Evolutionary conservation across 2,329 filamentous ascomycete genomes (phyloP).

Genomic region (Xylaria sp.): DNA sequence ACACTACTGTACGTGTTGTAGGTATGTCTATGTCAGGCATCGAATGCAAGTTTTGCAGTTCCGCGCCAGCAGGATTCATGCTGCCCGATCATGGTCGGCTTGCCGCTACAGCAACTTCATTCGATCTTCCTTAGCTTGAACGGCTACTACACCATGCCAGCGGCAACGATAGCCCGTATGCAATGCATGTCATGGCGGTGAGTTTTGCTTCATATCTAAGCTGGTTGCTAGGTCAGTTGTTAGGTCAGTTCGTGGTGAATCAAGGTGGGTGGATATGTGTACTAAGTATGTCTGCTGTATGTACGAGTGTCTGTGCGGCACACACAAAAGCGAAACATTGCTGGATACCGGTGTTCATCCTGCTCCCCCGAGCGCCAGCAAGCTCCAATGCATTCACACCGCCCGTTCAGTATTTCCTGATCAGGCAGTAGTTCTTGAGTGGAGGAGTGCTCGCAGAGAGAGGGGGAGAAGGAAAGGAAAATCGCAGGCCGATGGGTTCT

Average conservation of each 20-base stretch:
- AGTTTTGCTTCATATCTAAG: conserved; percentile 30
- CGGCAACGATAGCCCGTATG: conserved; percentile 28
- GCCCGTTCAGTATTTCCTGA: conserved; percentile 31
- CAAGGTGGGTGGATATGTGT: background rate
- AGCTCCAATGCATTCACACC: conserved; percentile 34
- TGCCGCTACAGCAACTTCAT: conserved; percentile 30
- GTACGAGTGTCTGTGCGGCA: conserved; percentile 26
- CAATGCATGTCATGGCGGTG: conserved; percentile 38
- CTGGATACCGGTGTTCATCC: conserved; percentile 24
- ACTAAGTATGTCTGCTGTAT: conserved; percentile 4
- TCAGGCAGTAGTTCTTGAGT: conserved; percentile 24
- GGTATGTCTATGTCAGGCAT: conserved; percentile 33
- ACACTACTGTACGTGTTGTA: conserved; percentile 10
- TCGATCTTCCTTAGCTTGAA: conserved; percentile 21
- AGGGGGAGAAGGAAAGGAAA: background rate
- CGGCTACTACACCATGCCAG: conserved; percentile 18
- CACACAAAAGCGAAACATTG: conserved; percentile 17
- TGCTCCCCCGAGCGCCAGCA: conserved; percentile 26
- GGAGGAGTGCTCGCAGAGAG: conserved; percentile 1
- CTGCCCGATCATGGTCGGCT: conserved; percentile 26
- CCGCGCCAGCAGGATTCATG: conserved; percentile 23
- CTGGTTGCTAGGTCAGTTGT: conserved; percentile 21
- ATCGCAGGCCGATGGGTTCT: background rate
- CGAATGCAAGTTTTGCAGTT: conserved; percentile 30
- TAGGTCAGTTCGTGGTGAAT: conserved; percentile 28